Conservation (phyloP, 75 land plant species). For the Pseudotsuga menziesii region DNA sequence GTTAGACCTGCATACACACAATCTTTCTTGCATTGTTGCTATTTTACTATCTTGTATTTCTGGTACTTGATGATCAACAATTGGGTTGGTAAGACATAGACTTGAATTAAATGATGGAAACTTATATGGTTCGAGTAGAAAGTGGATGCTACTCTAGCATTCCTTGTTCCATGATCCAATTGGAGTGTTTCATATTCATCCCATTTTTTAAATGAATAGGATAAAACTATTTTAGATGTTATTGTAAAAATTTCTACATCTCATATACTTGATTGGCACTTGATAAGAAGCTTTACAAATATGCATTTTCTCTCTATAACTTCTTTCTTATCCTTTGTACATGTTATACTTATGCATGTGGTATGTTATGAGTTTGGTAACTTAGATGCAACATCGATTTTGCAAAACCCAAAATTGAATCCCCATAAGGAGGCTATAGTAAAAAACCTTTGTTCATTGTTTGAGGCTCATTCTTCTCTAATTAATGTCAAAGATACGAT, state of each 20-base stretch:
- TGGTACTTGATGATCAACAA: neutral
- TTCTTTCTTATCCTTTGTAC: constrained; percentile 11
- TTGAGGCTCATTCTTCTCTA: constrained; percentile 71
- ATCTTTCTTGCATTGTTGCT: neutral
- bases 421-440: constrained; percentile 87
- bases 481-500: constrained; percentile 92
- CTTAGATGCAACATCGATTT: constrained; percentile 93
- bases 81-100: too few species aligned
- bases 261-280: neutral
- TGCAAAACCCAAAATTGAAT: too few species aligned
- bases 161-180: neutral
- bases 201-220: too few species aligned
- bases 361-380: constrained; percentile 89
- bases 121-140: neutral
- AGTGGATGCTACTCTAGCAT: neutral
- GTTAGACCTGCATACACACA: too few species aligned
- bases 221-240: neutral
- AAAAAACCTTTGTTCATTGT: constrained; percentile 70
- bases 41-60: neutral
- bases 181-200: neutral
- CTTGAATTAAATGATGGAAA: too few species aligned
- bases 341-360: constrained; percentile 93
- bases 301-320: neutral
- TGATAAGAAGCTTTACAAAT: neutral
- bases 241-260: neutral